Base-by-base conservation (phyloP, 1,139 yeast genomes). In the Tardiomyces blankii region DNA sequence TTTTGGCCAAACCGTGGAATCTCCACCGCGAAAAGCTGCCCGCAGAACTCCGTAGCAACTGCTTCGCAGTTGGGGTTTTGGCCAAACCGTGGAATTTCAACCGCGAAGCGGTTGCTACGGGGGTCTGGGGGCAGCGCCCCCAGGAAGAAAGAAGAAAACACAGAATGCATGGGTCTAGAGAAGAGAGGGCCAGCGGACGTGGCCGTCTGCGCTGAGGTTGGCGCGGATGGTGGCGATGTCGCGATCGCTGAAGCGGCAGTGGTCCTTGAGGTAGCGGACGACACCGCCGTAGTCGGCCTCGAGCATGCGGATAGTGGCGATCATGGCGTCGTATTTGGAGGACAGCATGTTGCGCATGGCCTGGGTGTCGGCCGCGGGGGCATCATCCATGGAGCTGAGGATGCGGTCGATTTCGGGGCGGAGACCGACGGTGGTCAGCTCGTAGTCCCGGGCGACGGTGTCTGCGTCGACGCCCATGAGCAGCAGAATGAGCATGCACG, bases 251-350 rank as follows among this genome's bases (percentile, higher is more conserved):
- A 82, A 68, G 1, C 73, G 74, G 49, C 84, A 67, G 39, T 68
- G 52, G 4, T 67, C 54, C 41, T 61, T 64, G 61, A 83, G 63
- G 56, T 80, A 85, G 12, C 60, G 55, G 3, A 72, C 68, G 12
- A 80, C 69, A 0, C 82, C 79, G 3, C 82, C 86, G 60, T 70
- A 82, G 48, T 73, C 71, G 2, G 58, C 53, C 44, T 78, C 64
- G 42, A 74, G 58, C 53, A 78, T 60, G 18, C 70, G 75, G 35
- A 84, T 68, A 1, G 87, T 75, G 1, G 76, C 73, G 50, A 81
- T 64, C 91, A 85, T 82, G 2, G 87, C 79, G 54, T 83, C 93
- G 56, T 79, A 78, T 44, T 78, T 70, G 11, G 87, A 77, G 51
- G 86, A 76, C 46, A 82, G 66, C 61, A 85, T 66, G 55, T 78